These are phyloP conservation scores for Neoboletus brunneissimus DNA, from an alignment of 768 basidiomycete genomes.

Conservation along the genomic window DNA sequence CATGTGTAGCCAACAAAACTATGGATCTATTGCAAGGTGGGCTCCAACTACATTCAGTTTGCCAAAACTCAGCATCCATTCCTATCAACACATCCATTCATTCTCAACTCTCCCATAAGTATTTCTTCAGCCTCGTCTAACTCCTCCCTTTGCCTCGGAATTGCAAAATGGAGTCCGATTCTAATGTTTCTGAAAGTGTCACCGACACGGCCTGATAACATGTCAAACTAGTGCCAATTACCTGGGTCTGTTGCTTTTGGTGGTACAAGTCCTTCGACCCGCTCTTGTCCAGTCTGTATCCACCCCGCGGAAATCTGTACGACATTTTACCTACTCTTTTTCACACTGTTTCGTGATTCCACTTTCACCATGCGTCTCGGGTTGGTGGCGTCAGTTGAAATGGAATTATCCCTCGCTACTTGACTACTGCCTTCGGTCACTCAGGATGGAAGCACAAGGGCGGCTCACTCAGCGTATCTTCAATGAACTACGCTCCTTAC, in stretches of 20 bases:
- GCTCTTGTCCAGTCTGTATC: not conserved
- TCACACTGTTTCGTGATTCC: not conserved
- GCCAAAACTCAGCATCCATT: not conserved
- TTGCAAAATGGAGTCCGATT: not conserved
- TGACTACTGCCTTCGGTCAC: not conserved
- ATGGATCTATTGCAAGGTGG: not conserved
- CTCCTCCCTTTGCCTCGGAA: too few species aligned
- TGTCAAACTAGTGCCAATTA: too few species aligned
- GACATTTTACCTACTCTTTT: not conserved
- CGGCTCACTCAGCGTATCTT: not conserved
- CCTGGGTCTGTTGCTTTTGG: not conserved
- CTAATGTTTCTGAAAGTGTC: too few species aligned
- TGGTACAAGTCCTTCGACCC: too few species aligned
- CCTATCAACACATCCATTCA: too few species aligned
- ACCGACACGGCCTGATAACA: too few species aligned
- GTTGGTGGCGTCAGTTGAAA: not conserved
- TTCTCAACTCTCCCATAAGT: not conserved
- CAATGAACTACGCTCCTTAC: not conserved
- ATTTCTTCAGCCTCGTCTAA: not conserved
- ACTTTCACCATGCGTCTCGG: too few species aligned
- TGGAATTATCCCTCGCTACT: too few species aligned
- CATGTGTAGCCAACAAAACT: not conserved
- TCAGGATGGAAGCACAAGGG: not conserved
- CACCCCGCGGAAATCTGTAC: not conserved
- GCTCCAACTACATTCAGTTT: not conserved